phyloP scores from a whole-genome alignment of 371 early-diverging fungal species.

The Saksenaea vasiformis region DNA sequence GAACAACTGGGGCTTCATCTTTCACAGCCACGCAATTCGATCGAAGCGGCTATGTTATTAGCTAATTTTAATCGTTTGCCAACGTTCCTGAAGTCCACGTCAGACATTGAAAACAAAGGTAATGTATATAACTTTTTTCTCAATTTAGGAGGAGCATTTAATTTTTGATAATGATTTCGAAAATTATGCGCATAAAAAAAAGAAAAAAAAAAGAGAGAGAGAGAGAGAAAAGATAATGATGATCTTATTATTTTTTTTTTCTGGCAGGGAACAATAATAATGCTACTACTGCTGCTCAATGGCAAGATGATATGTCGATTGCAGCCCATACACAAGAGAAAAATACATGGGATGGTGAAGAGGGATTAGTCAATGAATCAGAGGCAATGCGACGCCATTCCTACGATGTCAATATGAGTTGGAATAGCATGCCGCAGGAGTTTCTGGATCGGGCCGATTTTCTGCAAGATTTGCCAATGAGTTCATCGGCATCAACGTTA shows the following conservation, averaged over 20 bases:
- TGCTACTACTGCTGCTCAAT: too few species aligned
- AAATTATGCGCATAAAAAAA: constrained; percentile 45
- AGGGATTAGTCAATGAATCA: constrained; percentile 2
- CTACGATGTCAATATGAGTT: constrained; percentile 41
- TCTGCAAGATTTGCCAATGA: constrained; percentile 6
- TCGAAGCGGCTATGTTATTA: constrained; percentile 51
- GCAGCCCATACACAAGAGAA: constrained; percentile 31
- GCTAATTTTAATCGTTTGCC: constrained; percentile 43
- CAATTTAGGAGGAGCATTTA: neutral
- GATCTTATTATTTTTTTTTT: too few species aligned
- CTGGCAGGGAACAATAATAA: too few species aligned
- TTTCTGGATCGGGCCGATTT: constrained; percentile 35
- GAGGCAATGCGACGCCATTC: constrained; percentile 36
- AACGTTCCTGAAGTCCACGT: constrained; percentile 8
- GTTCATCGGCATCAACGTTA: neutral
- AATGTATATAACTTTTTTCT: neutral
- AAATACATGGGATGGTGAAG: constrained; percentile 20
- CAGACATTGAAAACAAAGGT: neutral
- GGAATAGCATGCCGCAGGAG: constrained; percentile 39
- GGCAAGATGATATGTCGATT: constrained; percentile 44
- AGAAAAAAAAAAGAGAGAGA: too few species aligned
- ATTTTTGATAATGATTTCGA: neutral
- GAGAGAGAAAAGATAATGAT: too few species aligned
- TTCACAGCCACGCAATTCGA: constrained; percentile 47
- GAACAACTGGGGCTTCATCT: constrained; percentile 36